A percentile compares a stretch with the other conserved stretches of the same genome.
phyloP scores from a whole-genome alignment of 148 eudicot species.

The Diospyros lotus region DNA sequence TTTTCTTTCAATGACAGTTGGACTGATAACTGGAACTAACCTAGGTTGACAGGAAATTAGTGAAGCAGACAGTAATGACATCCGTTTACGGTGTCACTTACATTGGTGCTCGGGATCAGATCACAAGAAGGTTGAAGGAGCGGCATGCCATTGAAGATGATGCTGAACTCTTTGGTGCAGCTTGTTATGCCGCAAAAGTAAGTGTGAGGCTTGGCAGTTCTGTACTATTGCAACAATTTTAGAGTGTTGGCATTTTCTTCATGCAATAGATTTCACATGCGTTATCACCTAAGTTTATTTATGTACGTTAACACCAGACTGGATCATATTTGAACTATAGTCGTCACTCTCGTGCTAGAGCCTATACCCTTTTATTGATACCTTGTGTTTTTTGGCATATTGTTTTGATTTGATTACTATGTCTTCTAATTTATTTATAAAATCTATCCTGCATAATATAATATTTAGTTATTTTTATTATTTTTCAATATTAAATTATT shows the following conservation, averaged over 20 bases:
- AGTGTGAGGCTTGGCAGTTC: constrained; percentile 9
- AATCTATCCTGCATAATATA: too few species aligned
- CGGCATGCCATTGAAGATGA: constrained; percentile 60
- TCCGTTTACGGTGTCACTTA: constrained; percentile 99
- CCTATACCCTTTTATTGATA: too few species aligned
- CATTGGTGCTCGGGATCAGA: constrained; percentile 96
- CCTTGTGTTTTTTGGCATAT: too few species aligned
- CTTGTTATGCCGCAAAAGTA: constrained; percentile 96
- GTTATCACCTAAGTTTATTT: not conserved
- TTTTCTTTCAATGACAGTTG: constrained; percentile 7
- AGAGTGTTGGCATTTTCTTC: not conserved
- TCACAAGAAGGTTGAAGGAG: constrained; percentile 87
- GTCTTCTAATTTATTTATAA: too few species aligned
- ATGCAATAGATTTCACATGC: not conserved
- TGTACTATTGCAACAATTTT: not conserved
- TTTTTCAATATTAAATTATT: too few species aligned
- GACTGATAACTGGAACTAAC: constrained; percentile 14
- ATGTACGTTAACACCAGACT: not conserved
- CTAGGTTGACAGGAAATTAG: constrained; percentile 95
- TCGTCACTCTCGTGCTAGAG: too few species aligned
- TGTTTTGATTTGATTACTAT: too few species aligned
- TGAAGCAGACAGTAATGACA: constrained; percentile 99
- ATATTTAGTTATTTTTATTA: too few species aligned
- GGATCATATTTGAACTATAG: not conserved
- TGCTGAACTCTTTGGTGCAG: constrained; percentile 63